Conservation (phyloP, 2,329 filamentous ascomycete genomes). For the Colletotrichum melonis region DNA sequence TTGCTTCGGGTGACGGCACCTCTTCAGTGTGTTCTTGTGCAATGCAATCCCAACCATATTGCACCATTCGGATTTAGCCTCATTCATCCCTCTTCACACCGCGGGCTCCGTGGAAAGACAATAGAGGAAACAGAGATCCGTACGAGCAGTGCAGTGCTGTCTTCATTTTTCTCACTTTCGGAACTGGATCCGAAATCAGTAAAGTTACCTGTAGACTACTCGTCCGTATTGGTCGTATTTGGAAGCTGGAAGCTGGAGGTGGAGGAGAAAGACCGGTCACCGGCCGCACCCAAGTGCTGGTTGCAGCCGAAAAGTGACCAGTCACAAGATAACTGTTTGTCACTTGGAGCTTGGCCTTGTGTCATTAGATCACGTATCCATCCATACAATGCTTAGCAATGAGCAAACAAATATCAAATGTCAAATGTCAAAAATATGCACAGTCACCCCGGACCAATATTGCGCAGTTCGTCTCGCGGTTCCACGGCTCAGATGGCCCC, state of each 20-base stretch:
- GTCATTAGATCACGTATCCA: constrained; percentile 15
- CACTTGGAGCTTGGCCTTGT: constrained; percentile 13
- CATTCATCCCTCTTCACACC: not conserved
- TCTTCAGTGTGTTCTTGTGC: not conserved
- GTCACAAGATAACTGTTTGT: constrained; percentile 20
- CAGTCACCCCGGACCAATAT: not conserved
- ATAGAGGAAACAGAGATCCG: not conserved
- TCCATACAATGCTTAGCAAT: not conserved
- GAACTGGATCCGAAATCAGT: not conserved
- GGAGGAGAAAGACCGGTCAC: not conserved
- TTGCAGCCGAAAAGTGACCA: constrained; percentile 4
- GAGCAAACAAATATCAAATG: constrained; percentile 13
- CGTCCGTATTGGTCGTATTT: not conserved
- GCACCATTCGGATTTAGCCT: not conserved
- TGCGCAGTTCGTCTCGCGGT: not conserved
- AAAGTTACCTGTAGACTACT: no score
- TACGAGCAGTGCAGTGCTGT: not conserved
- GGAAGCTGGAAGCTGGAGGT: not conserved
- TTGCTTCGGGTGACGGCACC: not conserved
- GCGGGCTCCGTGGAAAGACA: not conserved
- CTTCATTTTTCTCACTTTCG: not conserved
- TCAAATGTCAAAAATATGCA: not conserved
- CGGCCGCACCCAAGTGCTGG: not conserved
- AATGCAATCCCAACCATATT: not conserved
- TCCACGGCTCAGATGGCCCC: not conserved